phyloP scores from a whole-genome alignment of 2,329 filamentous ascomycete genomes.

The Aspergillus bombycis region DNA sequence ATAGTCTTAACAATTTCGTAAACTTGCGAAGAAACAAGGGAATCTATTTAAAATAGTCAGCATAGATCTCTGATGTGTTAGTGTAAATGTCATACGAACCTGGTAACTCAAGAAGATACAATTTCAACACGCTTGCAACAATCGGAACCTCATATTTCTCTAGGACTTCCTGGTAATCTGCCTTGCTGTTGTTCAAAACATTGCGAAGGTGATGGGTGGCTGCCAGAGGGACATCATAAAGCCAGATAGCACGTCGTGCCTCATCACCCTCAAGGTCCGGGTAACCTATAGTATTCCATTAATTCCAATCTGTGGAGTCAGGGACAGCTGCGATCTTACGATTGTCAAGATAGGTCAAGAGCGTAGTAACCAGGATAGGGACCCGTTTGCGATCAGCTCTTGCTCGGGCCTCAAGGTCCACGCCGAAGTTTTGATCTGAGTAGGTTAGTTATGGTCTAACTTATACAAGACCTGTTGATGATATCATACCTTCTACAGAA shows the following conservation, averaged over 20 bases:
- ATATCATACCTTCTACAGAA: constrained; percentile 70
- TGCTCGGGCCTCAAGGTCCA: constrained; percentile 94
- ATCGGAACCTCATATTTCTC: constrained; percentile 92
- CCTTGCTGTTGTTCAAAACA: constrained; percentile 84
- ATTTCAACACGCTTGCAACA: constrained; percentile 86
- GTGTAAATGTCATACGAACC: constrained; percentile 59
- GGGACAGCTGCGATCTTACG: constrained; percentile 48
- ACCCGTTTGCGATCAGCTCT: constrained; percentile 94
- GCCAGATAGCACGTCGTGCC: constrained; percentile 87
- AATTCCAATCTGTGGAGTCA: not conserved
- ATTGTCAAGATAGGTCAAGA: constrained; percentile 92
- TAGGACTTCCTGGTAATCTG: constrained; percentile 73
- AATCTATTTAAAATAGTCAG: constrained; percentile 62
- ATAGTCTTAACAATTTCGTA: constrained; percentile 99
- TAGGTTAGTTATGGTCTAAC: constrained; percentile 17
- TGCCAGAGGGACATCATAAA: constrained; percentile 83
- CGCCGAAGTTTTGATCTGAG: constrained; percentile 89
- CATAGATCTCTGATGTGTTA: not conserved
- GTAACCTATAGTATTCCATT: constrained; percentile 62
- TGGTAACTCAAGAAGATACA: constrained; percentile 93
- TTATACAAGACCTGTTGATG: constrained; percentile 7
- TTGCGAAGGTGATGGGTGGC: constrained; percentile 83
- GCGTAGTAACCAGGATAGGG: constrained; percentile 85
- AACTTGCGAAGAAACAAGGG: constrained; percentile 95
- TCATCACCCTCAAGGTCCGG: constrained; percentile 97